Conservation (phyloP, 441 rosid genomes). For the Hura crepitans region DNA sequence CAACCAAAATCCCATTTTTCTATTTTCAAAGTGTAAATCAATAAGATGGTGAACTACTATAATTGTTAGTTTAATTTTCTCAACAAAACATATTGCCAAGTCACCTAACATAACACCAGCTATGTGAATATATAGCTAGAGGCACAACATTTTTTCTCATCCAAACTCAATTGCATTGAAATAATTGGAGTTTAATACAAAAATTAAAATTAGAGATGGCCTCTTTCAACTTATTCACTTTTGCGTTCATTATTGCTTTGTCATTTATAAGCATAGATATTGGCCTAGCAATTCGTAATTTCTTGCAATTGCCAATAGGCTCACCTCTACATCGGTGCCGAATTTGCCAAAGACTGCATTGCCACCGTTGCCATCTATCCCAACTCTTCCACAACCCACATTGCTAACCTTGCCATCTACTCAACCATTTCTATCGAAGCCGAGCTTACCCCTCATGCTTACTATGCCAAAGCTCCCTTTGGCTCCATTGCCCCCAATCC, state of each 20-base stretch:
- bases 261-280: slow-evolving; percentile 19
- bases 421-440: slow-evolving; percentile 29
- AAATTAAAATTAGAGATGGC: slow-evolving; percentile 19
- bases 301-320: slow-evolving; percentile 24
- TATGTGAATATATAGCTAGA: too few relatives aligned
- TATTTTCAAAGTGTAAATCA: too few relatives aligned
- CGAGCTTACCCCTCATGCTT: slow-evolving; percentile 21
- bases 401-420: slow-evolving; percentile 24
- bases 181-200: slow-evolving; percentile 8
- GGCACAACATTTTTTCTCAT: neutral
- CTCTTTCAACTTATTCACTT: neutral
- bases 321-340: neutral
- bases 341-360: slow-evolving; percentile 19
- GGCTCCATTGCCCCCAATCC: too few relatives aligned
- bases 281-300: slow-evolving; percentile 32
- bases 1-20: too few relatives aligned
- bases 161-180: neutral
- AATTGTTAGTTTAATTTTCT: too few relatives aligned
- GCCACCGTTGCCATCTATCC: slow-evolving; percentile 29
- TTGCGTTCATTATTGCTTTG: slow-evolving; percentile 24
- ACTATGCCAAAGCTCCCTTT: too few relatives aligned
- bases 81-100: too few relatives aligned
- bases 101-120: too few relatives aligned
- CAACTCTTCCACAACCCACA: slow-evolving; percentile 26
- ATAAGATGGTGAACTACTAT: too few relatives aligned